Conservation (phyloP, 2,329 filamentous ascomycete species). For the Leptographium radiaticola region DNA sequence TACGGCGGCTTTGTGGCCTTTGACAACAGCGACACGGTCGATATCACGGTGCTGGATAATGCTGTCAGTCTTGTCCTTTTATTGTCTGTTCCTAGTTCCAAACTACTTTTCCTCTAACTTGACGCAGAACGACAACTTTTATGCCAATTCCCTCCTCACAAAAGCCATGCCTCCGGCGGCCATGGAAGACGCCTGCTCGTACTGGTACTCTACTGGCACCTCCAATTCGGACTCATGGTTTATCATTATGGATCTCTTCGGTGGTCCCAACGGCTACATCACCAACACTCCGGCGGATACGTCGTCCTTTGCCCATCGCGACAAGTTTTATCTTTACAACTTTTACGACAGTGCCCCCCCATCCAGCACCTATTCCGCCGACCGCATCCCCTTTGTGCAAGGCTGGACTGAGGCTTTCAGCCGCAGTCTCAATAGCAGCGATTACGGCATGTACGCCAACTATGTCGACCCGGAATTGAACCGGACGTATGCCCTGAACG, state of each 20-base stretch:
- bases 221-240: conserved; percentile 18
- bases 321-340: conserved; percentile 37
- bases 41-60: conserved; percentile 15
- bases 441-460: conserved; percentile 38
- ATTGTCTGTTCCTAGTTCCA: background rate
- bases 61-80: conserved; percentile 4
- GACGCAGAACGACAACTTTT: conserved; percentile 17
- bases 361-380: conserved; percentile 19
- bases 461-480: conserved; percentile 36
- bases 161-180: conserved; percentile 14
- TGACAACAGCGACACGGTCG: conserved; percentile 17
- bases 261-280: conserved; percentile 24
- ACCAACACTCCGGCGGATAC: conserved; percentile 14
- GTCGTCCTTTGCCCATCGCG: conserved; percentile 26
- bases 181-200: conserved; percentile 14
- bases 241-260: conserved; percentile 21
- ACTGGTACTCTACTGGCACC: conserved; percentile 13
- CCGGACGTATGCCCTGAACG: conserved; percentile 30
- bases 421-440: conserved; percentile 16
- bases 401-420: conserved; percentile 25
- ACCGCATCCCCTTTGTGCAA: conserved; percentile 25
- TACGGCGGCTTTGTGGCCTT: conserved; percentile 18
- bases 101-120: background rate
- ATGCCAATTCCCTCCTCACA: conserved; percentile 17
- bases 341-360: conserved; percentile 26